Conservation (phyloP, 2,329 filamentous ascomycete species). For the Cladophialophora bantiana region DNA sequence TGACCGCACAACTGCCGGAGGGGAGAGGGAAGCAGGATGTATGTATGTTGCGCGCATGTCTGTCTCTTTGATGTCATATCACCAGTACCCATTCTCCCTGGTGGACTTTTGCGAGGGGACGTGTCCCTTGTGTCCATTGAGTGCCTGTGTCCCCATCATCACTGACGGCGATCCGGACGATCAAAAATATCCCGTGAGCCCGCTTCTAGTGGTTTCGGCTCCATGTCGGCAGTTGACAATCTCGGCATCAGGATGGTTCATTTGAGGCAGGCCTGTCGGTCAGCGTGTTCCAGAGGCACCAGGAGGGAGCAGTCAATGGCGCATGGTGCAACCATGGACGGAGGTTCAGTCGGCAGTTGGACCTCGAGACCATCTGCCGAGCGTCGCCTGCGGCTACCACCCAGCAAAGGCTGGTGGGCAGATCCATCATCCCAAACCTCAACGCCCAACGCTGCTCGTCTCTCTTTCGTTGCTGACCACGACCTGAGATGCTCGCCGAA, state of each 20-base stretch:
- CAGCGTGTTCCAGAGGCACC: not conserved
- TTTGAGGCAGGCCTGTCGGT: not conserved
- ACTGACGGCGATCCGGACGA: slow-evolving; percentile 1
- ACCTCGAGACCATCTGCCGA: slow-evolving; percentile 26
- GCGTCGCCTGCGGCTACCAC: not conserved
- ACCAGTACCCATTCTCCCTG: not conserved
- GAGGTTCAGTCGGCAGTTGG: slow-evolving; percentile 26
- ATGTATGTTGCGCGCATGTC: not conserved
- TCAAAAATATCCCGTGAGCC: slow-evolving; percentile 5
- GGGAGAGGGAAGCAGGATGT: not conserved
- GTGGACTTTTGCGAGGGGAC: not conserved
- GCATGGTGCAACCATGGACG: not conserved
- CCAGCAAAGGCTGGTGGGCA: not conserved
- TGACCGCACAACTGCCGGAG: slow-evolving; percentile 24
- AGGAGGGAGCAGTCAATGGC: no score
- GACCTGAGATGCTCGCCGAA: not conserved
- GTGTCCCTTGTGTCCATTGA: not conserved
- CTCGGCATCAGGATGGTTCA: not conserved
- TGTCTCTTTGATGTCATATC: not conserved
- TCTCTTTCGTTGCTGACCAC: not conserved
- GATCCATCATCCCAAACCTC: not conserved
- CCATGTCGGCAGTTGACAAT: slow-evolving; percentile 26
- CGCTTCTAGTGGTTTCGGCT: not conserved
- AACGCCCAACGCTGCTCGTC: not conserved
- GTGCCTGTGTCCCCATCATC: not conserved